A percentile compares a stretch with the other conserved stretches of the same genome.
Conservation (phyloP, 2,329 filamentous ascomycete genomes). For the Neurospora crassa region DNA sequence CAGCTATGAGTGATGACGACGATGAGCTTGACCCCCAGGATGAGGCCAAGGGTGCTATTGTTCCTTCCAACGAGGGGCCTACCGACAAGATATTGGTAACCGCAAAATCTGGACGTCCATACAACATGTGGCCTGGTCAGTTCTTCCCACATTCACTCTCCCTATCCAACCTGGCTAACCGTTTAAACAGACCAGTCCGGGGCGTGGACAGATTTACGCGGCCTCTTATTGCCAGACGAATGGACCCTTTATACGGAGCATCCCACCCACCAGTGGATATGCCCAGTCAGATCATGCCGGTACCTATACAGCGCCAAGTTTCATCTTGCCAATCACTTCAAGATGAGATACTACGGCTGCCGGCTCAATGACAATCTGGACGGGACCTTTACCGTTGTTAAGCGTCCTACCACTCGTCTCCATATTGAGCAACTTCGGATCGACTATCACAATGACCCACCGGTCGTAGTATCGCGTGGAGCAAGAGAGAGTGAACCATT, state of each 20-base stretch:
- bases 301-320: constrained; percentile 1
- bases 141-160: neutral
- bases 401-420: neutral
- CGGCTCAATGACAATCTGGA: constrained; percentile 15
- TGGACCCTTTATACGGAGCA: constrained; percentile 9
- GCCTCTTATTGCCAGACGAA: constrained; percentile 10
- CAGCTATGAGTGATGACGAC: neutral
- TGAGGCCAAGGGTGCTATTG: neutral
- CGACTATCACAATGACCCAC: neutral
- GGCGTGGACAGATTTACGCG: neutral
- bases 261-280: constrained; percentile 12
- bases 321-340: constrained; percentile 11
- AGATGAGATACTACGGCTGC: constrained; percentile 4
- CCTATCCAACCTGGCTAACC: neutral
- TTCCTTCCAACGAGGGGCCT: neutral
- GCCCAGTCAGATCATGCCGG: constrained; percentile 14
- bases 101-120: constrained; percentile 11
- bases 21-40: neutral
- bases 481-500: constrained; percentile 1
- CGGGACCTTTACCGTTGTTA: constrained; percentile 10
- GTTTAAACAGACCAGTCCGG: constrained; percentile 1
- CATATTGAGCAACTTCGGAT: neutral
- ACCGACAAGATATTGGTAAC: neutral
- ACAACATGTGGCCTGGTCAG: constrained; percentile 11
- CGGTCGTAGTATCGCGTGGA: constrained; percentile 6